Percentiles rank a stretch among this genome's conserved stretches.
Conservation (phyloP, 768 basidiomycete species). For the Suillus lakei region DNA sequence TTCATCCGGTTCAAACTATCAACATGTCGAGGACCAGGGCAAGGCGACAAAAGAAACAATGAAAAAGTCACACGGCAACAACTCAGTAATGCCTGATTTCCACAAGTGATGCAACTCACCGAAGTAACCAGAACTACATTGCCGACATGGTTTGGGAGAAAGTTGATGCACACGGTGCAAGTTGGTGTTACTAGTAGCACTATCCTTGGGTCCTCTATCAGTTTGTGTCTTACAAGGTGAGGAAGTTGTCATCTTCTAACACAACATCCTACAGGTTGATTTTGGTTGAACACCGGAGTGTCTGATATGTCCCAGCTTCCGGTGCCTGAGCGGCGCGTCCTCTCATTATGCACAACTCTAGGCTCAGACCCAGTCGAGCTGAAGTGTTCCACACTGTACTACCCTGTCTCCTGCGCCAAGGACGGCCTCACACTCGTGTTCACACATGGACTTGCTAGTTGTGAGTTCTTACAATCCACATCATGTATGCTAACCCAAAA, state of each 20-base stretch:
- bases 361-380: conserved; percentile 18
- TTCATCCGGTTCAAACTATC: no score
- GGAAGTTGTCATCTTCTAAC: not conserved
- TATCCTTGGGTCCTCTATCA: not conserved
- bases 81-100: not conserved
- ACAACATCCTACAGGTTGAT: not conserved
- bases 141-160: not conserved
- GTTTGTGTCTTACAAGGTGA: not conserved
- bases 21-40: no score
- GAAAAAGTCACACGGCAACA: no score
- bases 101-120: conserved; percentile 1
- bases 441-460: conserved; percentile 32
- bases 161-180: not conserved
- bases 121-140: not conserved
- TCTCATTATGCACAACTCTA: conserved; percentile 21
- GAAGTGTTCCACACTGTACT: conserved; percentile 29
- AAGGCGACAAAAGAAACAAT: no score
- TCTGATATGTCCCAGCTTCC: not conserved
- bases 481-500: not conserved
- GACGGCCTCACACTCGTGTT: conserved; percentile 30
- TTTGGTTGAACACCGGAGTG: not conserved
- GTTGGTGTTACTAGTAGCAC: not conserved
- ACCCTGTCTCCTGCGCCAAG: conserved; percentile 23
- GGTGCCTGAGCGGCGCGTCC: conserved; percentile 22
- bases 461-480: conserved; percentile 18